A percentile compares a stretch with the other conserved stretches of the same genome.
These are phyloP conservation scores for Lathyrus oleraceus DNA, from an alignment of 306 rosid genomes.

Conservation along the genomic window DNA sequence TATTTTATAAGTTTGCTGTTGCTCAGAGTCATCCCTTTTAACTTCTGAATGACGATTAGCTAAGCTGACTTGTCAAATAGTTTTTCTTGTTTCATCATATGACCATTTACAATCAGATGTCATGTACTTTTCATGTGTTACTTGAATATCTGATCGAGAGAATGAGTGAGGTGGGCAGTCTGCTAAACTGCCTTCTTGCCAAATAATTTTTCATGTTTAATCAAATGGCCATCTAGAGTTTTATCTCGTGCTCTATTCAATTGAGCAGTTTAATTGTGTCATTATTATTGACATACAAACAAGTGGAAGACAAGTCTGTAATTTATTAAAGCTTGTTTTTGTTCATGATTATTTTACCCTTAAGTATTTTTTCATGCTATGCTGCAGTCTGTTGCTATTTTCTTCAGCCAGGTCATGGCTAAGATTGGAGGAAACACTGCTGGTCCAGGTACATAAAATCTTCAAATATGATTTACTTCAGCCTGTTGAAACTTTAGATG, in stretches of 20 bases:
- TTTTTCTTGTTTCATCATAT: slow-evolving; percentile 24
- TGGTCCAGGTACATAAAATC: slow-evolving; percentile 71
- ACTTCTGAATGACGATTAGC: slow-evolving; percentile 2
- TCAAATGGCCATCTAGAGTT: not conserved
- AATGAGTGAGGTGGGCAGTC: slow-evolving; percentile 1
- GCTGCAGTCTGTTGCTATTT: slow-evolving; percentile 95
- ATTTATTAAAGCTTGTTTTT: slow-evolving; percentile 11
- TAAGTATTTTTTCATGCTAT: slow-evolving; percentile 22
- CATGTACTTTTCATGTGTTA: not conserved
- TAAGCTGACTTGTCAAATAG: not conserved
- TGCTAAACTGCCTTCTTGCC: not conserved
- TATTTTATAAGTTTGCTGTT: not conserved
- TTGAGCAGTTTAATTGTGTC: not conserved
- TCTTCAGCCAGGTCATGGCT: slow-evolving; percentile 96
- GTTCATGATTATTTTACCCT: not conserved
- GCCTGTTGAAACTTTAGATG: not conserved
- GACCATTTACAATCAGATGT: not conserved
- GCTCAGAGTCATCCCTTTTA: not conserved
- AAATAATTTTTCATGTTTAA: slow-evolving; percentile 14
- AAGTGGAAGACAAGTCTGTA: not conserved
- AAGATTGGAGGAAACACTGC: slow-evolving; percentile 98
- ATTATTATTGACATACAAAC: not conserved
- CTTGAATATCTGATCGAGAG: slow-evolving; percentile 6
- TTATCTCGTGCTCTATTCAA: not conserved
- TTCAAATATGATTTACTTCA: not conserved